Percentiles rank a stretch among this genome's conserved stretches.
Evolutionary conservation across 139 green algal species (phyloP).

Genomic region (Volvox africanus): DNA sequence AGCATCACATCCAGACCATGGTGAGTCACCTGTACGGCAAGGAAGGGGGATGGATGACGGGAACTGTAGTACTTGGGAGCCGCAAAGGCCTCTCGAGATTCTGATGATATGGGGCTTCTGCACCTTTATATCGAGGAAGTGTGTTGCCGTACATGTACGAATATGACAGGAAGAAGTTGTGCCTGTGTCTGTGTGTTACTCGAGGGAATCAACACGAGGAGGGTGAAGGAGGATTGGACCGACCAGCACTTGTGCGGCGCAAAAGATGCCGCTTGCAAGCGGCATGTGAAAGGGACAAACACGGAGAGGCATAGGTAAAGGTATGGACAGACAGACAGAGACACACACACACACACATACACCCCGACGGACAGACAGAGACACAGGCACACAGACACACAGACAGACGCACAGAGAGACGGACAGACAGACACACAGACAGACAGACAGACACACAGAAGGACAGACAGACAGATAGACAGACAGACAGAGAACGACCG

Average conservation of each 20-base stretch:
- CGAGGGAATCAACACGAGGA: not conserved
- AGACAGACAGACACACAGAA: not conserved
- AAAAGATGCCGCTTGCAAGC: not conserved
- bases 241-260: not conserved
- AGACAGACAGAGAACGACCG: not conserved
- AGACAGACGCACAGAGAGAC: not conserved
- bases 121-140: too few species aligned
- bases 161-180: not conserved
- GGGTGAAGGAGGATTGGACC: not conserved
- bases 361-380: not conserved
- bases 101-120: too few species aligned
- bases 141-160: too few species aligned
- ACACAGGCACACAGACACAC: not conserved
- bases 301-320: not conserved
- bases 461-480: not conserved
- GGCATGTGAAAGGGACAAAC: not conserved
- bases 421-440: constrained; percentile 9
- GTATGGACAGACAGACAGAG: not conserved
- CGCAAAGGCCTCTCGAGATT: too few species aligned
- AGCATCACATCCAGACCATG: constrained; percentile 45
- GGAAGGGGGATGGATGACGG: not conserved
- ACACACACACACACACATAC: not conserved
- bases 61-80: too few species aligned
- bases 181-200: not conserved
- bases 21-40: not conserved